phyloP scores from a whole-genome alignment of 2,329 filamentous ascomycete species.

The Colletotrichum musae region DNA sequence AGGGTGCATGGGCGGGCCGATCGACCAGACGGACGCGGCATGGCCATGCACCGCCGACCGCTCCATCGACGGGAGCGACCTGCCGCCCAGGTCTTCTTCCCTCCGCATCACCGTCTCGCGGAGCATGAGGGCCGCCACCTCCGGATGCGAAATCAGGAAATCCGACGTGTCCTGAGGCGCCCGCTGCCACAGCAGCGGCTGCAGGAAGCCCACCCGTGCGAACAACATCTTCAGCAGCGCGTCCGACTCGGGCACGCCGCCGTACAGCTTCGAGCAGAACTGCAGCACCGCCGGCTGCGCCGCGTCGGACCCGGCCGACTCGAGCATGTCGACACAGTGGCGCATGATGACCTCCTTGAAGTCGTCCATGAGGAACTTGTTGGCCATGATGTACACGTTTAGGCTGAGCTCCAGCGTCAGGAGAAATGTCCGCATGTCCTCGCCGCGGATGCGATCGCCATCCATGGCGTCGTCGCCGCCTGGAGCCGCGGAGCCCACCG shows the following conservation, averaged over 20 bases:
- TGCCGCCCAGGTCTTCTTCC: constrained; percentile 54
- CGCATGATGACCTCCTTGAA: constrained; percentile 60
- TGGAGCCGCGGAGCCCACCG: constrained; percentile 36
- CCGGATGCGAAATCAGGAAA: constrained; percentile 61
- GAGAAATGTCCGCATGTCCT: constrained; percentile 64
- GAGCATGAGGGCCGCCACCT: constrained; percentile 62
- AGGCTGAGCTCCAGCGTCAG: constrained; percentile 62
- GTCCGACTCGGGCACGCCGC: constrained; percentile 60
- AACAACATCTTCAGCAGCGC: constrained; percentile 63
- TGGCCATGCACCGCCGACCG: constrained; percentile 23
- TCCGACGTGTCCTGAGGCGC: constrained; percentile 56
- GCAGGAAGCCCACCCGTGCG: constrained; percentile 63
- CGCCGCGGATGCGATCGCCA: constrained; percentile 55
- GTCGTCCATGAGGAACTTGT: constrained; percentile 62
- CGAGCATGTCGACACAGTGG: constrained; percentile 61
- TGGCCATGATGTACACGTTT: constrained; percentile 65
- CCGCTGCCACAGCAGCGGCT: constrained; percentile 60
- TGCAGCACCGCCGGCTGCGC: constrained; percentile 59
- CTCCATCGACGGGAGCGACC: constrained; percentile 63
- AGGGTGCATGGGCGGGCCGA: constrained; percentile 30
- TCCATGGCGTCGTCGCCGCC: constrained; percentile 42
- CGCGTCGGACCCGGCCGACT: constrained; percentile 58
- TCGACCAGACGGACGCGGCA: constrained; percentile 24
- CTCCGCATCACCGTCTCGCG: constrained; percentile 61
- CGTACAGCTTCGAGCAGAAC: constrained; percentile 59